phyloP scores from a whole-genome alignment of 768 basidiomycete genomes.

The Auriscalpium orientale region DNA sequence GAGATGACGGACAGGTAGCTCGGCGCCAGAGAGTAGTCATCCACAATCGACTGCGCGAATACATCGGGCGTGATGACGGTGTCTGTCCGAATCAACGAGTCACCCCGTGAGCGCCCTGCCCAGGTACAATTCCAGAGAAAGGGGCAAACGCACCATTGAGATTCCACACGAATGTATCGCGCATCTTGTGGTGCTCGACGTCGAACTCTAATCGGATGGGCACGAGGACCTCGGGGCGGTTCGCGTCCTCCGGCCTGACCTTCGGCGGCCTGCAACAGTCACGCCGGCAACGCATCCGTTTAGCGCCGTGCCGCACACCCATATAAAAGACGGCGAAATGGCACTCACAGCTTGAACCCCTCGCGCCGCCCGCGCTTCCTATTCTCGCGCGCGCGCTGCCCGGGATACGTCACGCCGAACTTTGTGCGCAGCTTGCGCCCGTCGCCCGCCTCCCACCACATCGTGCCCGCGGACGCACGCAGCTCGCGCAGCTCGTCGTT shows the following conservation, averaged over 20 bases:
- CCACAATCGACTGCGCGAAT: constrained; percentile 85
- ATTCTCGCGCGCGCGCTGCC: constrained; percentile 33
- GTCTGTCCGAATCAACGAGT: constrained; percentile 40
- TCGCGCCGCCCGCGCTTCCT: constrained; percentile 54
- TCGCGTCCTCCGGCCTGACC: constrained; percentile 45
- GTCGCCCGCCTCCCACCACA: constrained; percentile 63
- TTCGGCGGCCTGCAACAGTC: constrained; percentile 46
- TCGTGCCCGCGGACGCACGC: constrained; percentile 34
- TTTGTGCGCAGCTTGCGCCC: constrained; percentile 30
- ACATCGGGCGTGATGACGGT: constrained; percentile 82
- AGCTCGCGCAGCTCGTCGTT: constrained; percentile 39
- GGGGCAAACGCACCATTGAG: constrained; percentile 62
- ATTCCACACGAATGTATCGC: constrained; percentile 98
- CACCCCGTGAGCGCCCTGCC: not conserved
- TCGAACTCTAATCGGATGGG: constrained; percentile 97
- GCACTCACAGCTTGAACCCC: constrained; percentile 70
- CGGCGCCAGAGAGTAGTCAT: constrained; percentile 76
- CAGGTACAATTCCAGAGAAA: not conserved
- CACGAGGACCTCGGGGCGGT: constrained; percentile 73
- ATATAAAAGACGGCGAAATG: not conserved
- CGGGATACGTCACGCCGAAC: constrained; percentile 53
- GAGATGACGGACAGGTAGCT: constrained; percentile 61
- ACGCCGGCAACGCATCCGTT: not conserved
- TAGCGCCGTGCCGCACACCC: not conserved
- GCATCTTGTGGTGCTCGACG: constrained; percentile 87